Percentiles rank a stretch among this genome's conserved stretches.
These are phyloP conservation scores for Microsporum ferrugineum DNA, from an alignment of 2,329 filamentous ascomycete species.

Conservation along the genomic window DNA sequence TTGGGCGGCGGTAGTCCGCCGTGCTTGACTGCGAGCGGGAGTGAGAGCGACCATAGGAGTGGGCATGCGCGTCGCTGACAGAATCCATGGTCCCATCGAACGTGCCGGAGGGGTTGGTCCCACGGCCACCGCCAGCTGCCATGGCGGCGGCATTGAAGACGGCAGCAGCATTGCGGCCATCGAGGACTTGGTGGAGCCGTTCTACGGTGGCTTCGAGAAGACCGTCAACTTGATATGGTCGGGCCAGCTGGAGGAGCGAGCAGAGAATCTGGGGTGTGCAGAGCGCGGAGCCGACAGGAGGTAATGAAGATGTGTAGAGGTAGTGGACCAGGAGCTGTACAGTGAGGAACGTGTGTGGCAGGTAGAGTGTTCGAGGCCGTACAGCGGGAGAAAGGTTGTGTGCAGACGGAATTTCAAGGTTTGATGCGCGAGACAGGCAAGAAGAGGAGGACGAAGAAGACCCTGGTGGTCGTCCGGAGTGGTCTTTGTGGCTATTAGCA, in stretches of 20 bases:
- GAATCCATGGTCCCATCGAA: slow-evolving; percentile 35
- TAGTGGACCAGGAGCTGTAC: slow-evolving; percentile 84
- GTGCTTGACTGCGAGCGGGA: not conserved
- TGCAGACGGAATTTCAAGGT: slow-evolving; percentile 44
- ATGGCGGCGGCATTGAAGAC: slow-evolving; percentile 98
- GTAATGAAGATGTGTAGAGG: slow-evolving; percentile 83
- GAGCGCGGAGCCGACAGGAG: slow-evolving; percentile 60
- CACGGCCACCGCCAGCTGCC: slow-evolving; percentile 85
- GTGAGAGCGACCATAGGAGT: not conserved
- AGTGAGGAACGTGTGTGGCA: slow-evolving; percentile 84
- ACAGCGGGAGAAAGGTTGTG: slow-evolving; percentile 45
- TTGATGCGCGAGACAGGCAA: slow-evolving; percentile 17
- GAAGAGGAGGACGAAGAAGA: not conserved
- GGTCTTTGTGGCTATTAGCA: slow-evolving; percentile 9
- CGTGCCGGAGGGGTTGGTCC: slow-evolving; percentile 57
- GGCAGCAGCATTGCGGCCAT: slow-evolving; percentile 86
- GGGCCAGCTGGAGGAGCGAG: slow-evolving; percentile 82
- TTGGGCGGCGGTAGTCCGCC: slow-evolving; percentile 14
- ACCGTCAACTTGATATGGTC: slow-evolving; percentile 87
- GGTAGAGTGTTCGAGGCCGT: slow-evolving; percentile 75
- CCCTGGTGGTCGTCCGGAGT: not conserved
- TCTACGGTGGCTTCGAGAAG: slow-evolving; percentile 87
- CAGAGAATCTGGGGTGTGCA: slow-evolving; percentile 94
- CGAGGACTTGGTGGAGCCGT: slow-evolving; percentile 74
- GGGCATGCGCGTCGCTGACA: slow-evolving; percentile 28